phyloP scores from a whole-genome alignment of 345 rosid species.

The Melaleuca alternifolia region DNA sequence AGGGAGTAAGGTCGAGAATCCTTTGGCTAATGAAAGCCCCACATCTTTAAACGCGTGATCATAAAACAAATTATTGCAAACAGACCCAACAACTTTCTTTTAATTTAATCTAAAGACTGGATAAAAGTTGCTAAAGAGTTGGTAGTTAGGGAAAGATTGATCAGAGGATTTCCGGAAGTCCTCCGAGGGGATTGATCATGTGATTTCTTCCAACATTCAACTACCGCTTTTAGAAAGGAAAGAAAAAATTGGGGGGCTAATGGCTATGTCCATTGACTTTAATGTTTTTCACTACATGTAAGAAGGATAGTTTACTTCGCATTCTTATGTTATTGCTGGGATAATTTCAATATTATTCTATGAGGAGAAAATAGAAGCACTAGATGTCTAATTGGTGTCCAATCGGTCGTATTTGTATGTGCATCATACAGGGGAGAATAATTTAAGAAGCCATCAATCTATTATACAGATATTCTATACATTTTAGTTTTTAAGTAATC shows the following conservation, averaged over 20 bases:
- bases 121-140: neutral
- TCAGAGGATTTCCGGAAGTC: neutral
- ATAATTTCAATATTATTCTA: neutral
- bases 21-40: constrained; percentile 7
- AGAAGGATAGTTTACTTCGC: neutral
- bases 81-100: neutral
- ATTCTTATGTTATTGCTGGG: neutral
- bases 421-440: neutral
- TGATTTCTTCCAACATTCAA: neutral
- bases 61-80: constrained; percentile 3
- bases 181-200: neutral
- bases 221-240: neutral
- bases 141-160: neutral
- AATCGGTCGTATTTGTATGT: neutral
- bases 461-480: neutral
- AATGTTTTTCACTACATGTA: neutral
- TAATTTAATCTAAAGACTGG: neutral
- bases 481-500: neutral
- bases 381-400: neutral
- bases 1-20: neutral
- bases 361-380: neutral
- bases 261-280: neutral
- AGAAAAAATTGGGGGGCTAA: neutral
- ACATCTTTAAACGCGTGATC: constrained; percentile 34
- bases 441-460: neutral